Evolutionary conservation across 495 filamentous ascomycete species (phyloP).

Genomic region (Ramalina intermedia): DNA sequence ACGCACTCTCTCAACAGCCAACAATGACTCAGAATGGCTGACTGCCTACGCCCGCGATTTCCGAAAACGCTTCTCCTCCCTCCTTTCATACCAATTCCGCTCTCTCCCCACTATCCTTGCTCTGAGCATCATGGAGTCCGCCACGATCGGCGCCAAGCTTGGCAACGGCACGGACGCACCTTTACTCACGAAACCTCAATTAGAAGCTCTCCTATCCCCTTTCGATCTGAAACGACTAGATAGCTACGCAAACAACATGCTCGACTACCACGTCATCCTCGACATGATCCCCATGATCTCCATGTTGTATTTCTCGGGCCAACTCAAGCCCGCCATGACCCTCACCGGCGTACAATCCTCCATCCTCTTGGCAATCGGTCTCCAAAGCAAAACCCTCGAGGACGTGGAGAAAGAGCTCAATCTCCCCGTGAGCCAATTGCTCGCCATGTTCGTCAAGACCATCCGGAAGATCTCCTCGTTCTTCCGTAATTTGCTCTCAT

Average conservation of each 20-base stretch:
- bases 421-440: slow-evolving; percentile 59
- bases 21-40: slow-evolving; percentile 63
- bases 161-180: slow-evolving; percentile 32
- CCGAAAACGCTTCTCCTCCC: slow-evolving; percentile 72
- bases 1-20: slow-evolving; percentile 47
- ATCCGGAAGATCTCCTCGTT: slow-evolving; percentile 69
- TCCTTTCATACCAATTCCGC: slow-evolving; percentile 86
- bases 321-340: slow-evolving; percentile 47
- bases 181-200: slow-evolving; percentile 49
- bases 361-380: slow-evolving; percentile 74
- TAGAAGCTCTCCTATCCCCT: slow-evolving; percentile 67
- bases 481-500: slow-evolving; percentile 61
- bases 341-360: slow-evolving; percentile 67
- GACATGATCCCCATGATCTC: slow-evolving; percentile 79
- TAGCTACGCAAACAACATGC: slow-evolving; percentile 86
- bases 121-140: slow-evolving; percentile 77
- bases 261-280: slow-evolving; percentile 94
- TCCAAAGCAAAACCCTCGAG: slow-evolving; percentile 78
- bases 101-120: slow-evolving; percentile 69
- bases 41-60: slow-evolving; percentile 86
- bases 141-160: slow-evolving; percentile 53
- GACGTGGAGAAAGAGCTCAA: slow-evolving; percentile 66
- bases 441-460: slow-evolving; percentile 95
- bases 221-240: slow-evolving; percentile 92
- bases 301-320: slow-evolving; percentile 66